These are phyloP conservation scores for Gynochthodes officinalis DNA, from an alignment of 257 asterid genomes.

Conservation along the genomic window DNA sequence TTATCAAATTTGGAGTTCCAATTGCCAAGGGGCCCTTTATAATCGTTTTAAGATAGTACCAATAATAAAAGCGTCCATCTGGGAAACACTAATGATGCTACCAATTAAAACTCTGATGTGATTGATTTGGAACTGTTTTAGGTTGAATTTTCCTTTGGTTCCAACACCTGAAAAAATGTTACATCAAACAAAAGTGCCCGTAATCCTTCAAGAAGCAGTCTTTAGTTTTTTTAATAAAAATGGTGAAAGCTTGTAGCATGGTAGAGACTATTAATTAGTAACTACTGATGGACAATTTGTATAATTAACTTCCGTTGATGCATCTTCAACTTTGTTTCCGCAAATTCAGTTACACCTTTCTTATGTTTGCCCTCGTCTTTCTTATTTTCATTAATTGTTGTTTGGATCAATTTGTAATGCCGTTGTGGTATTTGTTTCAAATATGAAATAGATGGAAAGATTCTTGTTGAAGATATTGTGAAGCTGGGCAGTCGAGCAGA, in stretches of 20 bases:
- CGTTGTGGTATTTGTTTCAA: slow-evolving; percentile 1
- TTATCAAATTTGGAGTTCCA: neutral
- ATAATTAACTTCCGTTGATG: neutral
- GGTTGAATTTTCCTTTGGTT: neutral
- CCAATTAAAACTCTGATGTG: neutral
- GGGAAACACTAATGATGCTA: neutral
- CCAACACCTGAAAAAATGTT: neutral
- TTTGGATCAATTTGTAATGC: neutral
- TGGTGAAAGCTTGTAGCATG: neutral
- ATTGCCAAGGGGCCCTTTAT: neutral
- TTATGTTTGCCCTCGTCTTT: neutral
- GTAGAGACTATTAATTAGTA: no score
- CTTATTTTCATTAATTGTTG: neutral
- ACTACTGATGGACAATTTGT: slow-evolving; percentile 1
- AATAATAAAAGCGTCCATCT: neutral
- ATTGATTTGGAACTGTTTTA: neutral
- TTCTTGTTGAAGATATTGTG: slow-evolving; percentile 84
- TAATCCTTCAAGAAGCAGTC: neutral
- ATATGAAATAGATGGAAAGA: slow-evolving; percentile 68
- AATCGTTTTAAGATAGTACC: neutral
- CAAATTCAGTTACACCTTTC: neutral
- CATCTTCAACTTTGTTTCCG: neutral
- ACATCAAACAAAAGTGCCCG: neutral
- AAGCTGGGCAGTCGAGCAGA: slow-evolving; percentile 66
- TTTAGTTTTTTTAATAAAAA: neutral